Evolutionary conservation across 2,329 filamentous ascomycete species (phyloP), one percentile per base, ranked within the genome.

Genomic region (Trichoderma brevicompactum): DNA sequence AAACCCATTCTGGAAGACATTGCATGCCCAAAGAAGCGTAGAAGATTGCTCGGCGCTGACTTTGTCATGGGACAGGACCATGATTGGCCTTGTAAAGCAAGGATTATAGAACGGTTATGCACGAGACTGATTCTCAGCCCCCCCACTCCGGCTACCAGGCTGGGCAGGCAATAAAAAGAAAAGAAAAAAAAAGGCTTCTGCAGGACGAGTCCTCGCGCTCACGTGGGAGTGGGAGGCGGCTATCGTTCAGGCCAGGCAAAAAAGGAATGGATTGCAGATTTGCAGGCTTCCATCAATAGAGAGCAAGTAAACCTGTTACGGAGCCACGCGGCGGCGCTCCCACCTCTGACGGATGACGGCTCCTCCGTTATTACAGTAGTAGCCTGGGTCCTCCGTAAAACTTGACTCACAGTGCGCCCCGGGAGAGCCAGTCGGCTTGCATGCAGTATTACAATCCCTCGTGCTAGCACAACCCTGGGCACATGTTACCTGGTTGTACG

Each of bases 1-100:
- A 63, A 53, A 5, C 60, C 60, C 32, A 13, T 63, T 63, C 38
- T 36, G 60, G 60, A 63, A 63, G 32, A n/a, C 15, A 13, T 13
- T 63, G 60, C 60, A 53, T 40, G 13, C 60, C 60, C n/a, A 54
- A 63, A 63, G n/a, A n/a, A 53, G 49, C 13, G 49, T 46, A 36
- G 32, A 34, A 12, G 28, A n/a, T 36, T n/a, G 38, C 32, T 46
- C 28, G 28, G 43, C 55, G 55, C 17, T 46, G 60, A 28, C 40
- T 46, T 28, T 53, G 38, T 13, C 59, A 49, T 23, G 43, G 44
- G 12, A 8, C 32, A 34, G 48, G 60, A 13, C 15, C 41, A 12
- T 63, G 49, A 63, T 63, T 63, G 60, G 60, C 38, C 17, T 40
- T 5, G 13, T 28, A 40, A 12, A 23, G 49, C 60, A 54, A 36